Base-by-base conservation (phyloP, 805 yeast genomes). In the Pichia cabralensis region DNA sequence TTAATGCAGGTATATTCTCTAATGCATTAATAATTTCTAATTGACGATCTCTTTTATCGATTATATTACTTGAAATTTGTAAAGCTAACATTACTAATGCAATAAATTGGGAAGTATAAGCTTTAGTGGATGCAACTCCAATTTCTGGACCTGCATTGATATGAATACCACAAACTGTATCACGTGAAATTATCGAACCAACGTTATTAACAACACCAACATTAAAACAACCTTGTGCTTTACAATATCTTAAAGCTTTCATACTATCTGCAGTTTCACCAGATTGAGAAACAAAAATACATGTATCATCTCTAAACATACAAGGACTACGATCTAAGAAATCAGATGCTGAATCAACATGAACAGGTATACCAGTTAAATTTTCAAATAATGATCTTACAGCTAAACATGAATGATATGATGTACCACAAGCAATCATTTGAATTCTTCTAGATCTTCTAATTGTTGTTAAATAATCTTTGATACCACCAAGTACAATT, bases 371-470 rank as follows among this genome's bases (percentile, higher is more conserved):
- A 55, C 89, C 97, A 22, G 96, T 85, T 52, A 92, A 70, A 58
- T 92, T 98, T 63, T 92, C 99, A 56, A 92, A 88, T 44, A 86
- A 79, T 12, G 96, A 82, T 62, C 99, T 77, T 16, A 95, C 89
- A 15, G 98, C 98, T 56, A 92, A 64, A 67, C 99, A 92, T 13
- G 98, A 92, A 63, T 92, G 98, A 58, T 88, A 92, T 0, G 98
- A 92, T 6, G 99, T 92, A 65, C 99, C 99, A 65, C 99, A 92
- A 2, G 98, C 99, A 64, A 92, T 83, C 97, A 92, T 92, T 40
- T 88, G 83, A 50, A 92, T 72, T 62, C 98, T 76, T 64, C 96
- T 77, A 49, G 96, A 86, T 54, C 96, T 76, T 64, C 97, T 76
- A 43, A 92, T 83, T 30, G 92, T 82, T 20, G 92, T 76, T 43